A percentile compares a stretch with the other conserved stretches of the same genome.
phyloP scores from a whole-genome alignment of 495 filamentous ascomycete species.

The Penicillium longicatenatum region DNA sequence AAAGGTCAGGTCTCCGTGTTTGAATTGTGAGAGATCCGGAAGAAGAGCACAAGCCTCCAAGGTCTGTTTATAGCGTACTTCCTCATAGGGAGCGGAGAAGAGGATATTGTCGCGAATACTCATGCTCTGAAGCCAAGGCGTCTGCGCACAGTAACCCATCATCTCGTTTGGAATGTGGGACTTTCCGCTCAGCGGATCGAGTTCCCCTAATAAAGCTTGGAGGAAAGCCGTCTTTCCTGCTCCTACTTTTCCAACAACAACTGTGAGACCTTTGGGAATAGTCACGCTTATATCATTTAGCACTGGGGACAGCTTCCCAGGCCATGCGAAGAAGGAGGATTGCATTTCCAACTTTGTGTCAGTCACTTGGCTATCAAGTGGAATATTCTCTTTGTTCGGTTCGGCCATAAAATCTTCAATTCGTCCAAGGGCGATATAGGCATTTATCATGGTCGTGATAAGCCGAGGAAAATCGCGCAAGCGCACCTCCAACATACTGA shows the following conservation, averaged over 20 bases:
- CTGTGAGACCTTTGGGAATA: constrained; percentile 66
- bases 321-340: constrained; percentile 76
- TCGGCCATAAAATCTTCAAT: constrained; percentile 84
- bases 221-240: constrained; percentile 80
- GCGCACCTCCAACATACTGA: constrained; percentile 67
- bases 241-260: constrained; percentile 71
- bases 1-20: constrained; percentile 67
- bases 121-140: constrained; percentile 91
- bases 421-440: constrained; percentile 71
- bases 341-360: constrained; percentile 49
- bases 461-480: constrained; percentile 70
- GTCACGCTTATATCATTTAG: constrained; percentile 62
- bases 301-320: constrained; percentile 60
- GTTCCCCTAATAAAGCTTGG: constrained; percentile 75
- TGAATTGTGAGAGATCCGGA: constrained; percentile 63
- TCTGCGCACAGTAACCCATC: constrained; percentile 81
- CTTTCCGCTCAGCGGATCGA: constrained; percentile 65
- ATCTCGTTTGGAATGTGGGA: constrained; percentile 63
- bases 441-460: constrained; percentile 72
- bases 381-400: constrained; percentile 64
- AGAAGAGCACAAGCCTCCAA: constrained; percentile 64
- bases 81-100: constrained; percentile 72
- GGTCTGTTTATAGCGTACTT: constrained; percentile 58
- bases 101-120: constrained; percentile 84
- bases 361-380: constrained; percentile 33